Evolutionary conservation across 2,329 filamentous ascomycete genomes (phyloP), one percentile per base, ranked within the genome.

Genomic region (Penicillium occitanis): DNA sequence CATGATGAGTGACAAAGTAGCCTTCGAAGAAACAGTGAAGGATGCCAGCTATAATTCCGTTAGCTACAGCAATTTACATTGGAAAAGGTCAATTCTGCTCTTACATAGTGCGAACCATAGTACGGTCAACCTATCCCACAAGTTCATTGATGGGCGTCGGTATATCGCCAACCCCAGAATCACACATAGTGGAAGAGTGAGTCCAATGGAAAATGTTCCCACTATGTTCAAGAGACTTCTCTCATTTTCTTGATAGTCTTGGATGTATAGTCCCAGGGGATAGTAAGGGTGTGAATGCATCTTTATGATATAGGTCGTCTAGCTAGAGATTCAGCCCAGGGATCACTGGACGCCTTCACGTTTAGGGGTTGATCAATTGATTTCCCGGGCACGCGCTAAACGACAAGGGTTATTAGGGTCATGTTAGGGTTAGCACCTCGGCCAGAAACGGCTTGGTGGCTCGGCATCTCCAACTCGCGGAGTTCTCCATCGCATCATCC

Each of bases 1-100:
- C 78, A 75, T 91, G 90, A 75, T 93, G 87, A 69, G 86, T 77
- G 68, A 93, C 84, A 75, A 92, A 96, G 77, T 96, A 96, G 44
- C 90, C 91, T 81, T 96, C 92, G 76, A 96, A 96, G 73, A 90
- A 88, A 64, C 90, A 84, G 78, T 97, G 93, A 44, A 96, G 74
- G 25, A 72, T 76, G 48, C 81, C 81, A 66, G 78, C 81, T 82
- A 65, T 28, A 44, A 19, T 58, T 17, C 3, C 25, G 7, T 53
- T 33, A 53, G 28, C 28, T n/a, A 33, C 14, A n/a, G 3, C 11
- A 50, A 28, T 30, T 22, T 3, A 13, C 19, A 46, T 22, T 48
- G n/a, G 10, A 5, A 19, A 53, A 13, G 8, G 37, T 28, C 19
- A 19, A 19, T n/a, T 14, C 22, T 60, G 22, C 4, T 14, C 75